Evolutionary conservation across 176 grass and related monocot genomes (phyloP), one percentile per base, ranked within the genome.

Genomic region (Oryza glaberrima): DNA sequence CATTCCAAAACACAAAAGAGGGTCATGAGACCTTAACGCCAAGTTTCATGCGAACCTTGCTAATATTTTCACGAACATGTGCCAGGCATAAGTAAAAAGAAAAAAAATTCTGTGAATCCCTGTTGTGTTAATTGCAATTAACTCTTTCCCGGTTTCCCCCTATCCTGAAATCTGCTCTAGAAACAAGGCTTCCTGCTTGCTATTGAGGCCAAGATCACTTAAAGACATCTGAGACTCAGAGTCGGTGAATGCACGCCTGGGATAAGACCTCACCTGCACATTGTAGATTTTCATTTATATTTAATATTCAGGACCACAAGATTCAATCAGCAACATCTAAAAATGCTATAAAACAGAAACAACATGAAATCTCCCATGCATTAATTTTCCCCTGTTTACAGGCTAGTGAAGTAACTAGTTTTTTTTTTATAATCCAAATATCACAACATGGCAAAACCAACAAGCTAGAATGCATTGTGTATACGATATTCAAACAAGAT

Each of bases 101-200:
- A 2, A 1, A 1, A 38, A 38, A 38, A 38, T 6, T 7, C 54
- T 54, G 35, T 22, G 25, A 69, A 61, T 17, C 68, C 64, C 65
- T 44, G 35, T 22, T 19, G 19, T 51, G 71, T 44, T 16, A 30
- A 75, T n/a, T 49, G 73, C 73, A 26, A 60, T 46, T 63, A 40
- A 67, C 85, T 14, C 61, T 7, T 40, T 19, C 41, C 64, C 51
- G 4, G 64, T 4, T 47, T 17, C 41, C 63, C 44, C 11, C 70
- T 89, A 89, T 26, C 84, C 80, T 86, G 80, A 77, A 81, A 99
- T 86, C 60, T 90, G 81, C 82, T 99, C 97, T 72, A 99, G 88
- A 87, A 99, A 99, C 69, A 99, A 80, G 28, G 92, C 91, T 89
- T 99, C 96, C 84, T 99, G 93, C 81, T 92, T 99, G 84, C 91